Evolutionary conservation across 768 basidiomycete genomes (phyloP), one percentile per base, ranked within the genome.

Genomic region (Boletus eberwhitei): DNA sequence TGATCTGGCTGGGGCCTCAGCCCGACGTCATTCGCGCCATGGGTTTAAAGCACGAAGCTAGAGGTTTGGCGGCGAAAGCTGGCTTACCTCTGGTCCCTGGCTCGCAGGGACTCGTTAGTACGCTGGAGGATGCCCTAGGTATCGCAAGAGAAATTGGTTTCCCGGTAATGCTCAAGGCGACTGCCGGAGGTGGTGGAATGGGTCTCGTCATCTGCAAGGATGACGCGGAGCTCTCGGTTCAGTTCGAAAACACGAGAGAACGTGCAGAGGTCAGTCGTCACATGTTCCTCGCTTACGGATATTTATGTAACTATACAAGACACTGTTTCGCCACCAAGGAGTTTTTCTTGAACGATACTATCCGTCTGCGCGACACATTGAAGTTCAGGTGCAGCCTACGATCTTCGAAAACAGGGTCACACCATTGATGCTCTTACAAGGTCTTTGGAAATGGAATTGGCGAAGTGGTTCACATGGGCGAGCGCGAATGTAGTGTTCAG

Each of bases 401-500:
- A 40, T 1, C n/a, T 17, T 40, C n/a, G 40, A 31, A n/a, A 11
- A 39, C 6, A 6, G 16, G 46, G 21, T 35, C 26, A 51, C n/a
- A 12, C 22, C 2, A 3, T 34, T 64, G 43, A 29, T 52, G 24
- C 49, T 64, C 44, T 34, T n/a, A 5, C 1, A 31, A 85, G 84
- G 78, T 88, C 0, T 87, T 87, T 57, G 87, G 87, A 14, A 80
- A 89, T 63, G 87, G 85, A 0, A 38, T 66, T 0, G 83, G 82
- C 4, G 71, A 79, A 41, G 81, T 80, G 12, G 71, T 86, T 5
- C 83, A 86, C 58, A 79, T 86, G 74, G 82, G 83, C 36, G 86
- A 88, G 63, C 75, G 87, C 14, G 87, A 89, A 64, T 87, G 87
- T 59, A 85, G 83, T 45, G 68, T 85, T 9, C 87, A 89, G 61